Percentiles rank a stretch among this genome's conserved stretches.
Evolutionary conservation across 2,329 filamentous ascomycete species (phyloP).

Genomic region (Alternaria conjuncta): DNA sequence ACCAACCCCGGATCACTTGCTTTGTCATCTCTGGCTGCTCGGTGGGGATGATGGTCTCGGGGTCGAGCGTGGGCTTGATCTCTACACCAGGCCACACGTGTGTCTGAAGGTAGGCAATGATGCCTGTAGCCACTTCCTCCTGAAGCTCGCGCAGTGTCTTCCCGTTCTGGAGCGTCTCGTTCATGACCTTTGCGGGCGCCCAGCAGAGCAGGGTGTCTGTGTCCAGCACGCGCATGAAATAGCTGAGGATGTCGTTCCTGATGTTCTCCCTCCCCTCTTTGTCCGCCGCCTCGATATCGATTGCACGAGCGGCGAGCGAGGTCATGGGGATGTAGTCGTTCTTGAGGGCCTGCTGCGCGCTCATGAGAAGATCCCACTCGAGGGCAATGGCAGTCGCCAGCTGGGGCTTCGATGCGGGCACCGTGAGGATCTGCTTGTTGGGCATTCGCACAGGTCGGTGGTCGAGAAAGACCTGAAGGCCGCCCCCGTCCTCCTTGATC

Average conservation of each 20-base stretch:
- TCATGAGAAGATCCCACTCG: constrained; percentile 89
- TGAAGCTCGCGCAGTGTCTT: constrained; percentile 75
- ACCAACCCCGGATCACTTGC: constrained; percentile 79
- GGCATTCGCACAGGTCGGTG: constrained; percentile 77
- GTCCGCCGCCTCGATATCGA: constrained; percentile 80
- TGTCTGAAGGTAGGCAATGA: constrained; percentile 73
- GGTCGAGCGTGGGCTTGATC: constrained; percentile 81
- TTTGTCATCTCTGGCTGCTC: constrained; percentile 76
- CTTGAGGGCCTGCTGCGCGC: constrained; percentile 81
- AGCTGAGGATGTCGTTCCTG: constrained; percentile 68
- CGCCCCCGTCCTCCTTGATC: constrained; percentile 67
- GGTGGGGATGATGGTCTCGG: constrained; percentile 76
- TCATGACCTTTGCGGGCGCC: constrained; percentile 65
- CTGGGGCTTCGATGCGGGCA: constrained; percentile 78
- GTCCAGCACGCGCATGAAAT: constrained; percentile 82
- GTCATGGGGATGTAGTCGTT: constrained; percentile 91
- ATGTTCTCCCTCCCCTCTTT: constrained; percentile 57
- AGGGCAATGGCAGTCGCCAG: constrained; percentile 85
- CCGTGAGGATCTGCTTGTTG: constrained; percentile 71
- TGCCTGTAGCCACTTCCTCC: constrained; percentile 69
- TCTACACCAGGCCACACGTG: constrained; percentile 84
- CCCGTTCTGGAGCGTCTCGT: constrained; percentile 53
- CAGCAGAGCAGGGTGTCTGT: constrained; percentile 95
- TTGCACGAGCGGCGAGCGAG: constrained; percentile 79
- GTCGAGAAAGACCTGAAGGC: constrained; percentile 76